Percentiles rank a stretch among this genome's conserved stretches.
Evolutionary conservation across 768 basidiomycete genomes (phyloP).

Genomic region (Lentinula aciculospora): DNA sequence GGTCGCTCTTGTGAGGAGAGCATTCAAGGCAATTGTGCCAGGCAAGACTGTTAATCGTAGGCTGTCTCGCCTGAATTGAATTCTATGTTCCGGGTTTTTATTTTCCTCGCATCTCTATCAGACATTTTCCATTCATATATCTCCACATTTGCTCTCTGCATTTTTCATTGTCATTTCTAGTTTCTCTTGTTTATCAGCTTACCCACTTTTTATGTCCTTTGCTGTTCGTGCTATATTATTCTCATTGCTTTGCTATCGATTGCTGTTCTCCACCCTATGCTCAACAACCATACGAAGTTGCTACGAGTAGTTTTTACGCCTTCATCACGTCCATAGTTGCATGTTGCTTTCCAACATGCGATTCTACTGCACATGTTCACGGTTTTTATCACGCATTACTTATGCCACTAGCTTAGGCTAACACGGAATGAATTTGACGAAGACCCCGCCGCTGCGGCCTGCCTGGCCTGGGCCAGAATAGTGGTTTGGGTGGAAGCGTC

Average conservation of each 20-base stretch:
- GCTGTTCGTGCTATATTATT: constrained; percentile 1
- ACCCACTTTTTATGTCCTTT: not conserved
- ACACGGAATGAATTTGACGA: not conserved
- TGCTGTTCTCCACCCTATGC: constrained; percentile 9
- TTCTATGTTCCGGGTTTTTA: not conserved
- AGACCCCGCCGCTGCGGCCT: too few species aligned
- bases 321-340: not conserved
- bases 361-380: not conserved
- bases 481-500: not conserved
- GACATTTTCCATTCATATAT: constrained; percentile 3
- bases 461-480: too few species aligned
- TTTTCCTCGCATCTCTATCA: not conserved
- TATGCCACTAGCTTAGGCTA: not conserved
- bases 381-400: not conserved
- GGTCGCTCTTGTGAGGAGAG: constrained; percentile 57
- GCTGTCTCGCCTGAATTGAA: constrained; percentile 32
- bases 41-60: constrained; percentile 48
- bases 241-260: constrained; percentile 3
- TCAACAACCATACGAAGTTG: not conserved
- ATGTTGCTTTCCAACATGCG: not conserved
- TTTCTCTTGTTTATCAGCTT: not conserved
- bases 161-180: constrained; percentile 2
- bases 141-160: constrained; percentile 6
- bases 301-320: not conserved
- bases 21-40: constrained; percentile 73